Evolutionary conservation across 2,329 filamentous ascomycete genomes (phyloP), one percentile per base, ranked within the genome.

Genomic region (Fusarium graminum): DNA sequence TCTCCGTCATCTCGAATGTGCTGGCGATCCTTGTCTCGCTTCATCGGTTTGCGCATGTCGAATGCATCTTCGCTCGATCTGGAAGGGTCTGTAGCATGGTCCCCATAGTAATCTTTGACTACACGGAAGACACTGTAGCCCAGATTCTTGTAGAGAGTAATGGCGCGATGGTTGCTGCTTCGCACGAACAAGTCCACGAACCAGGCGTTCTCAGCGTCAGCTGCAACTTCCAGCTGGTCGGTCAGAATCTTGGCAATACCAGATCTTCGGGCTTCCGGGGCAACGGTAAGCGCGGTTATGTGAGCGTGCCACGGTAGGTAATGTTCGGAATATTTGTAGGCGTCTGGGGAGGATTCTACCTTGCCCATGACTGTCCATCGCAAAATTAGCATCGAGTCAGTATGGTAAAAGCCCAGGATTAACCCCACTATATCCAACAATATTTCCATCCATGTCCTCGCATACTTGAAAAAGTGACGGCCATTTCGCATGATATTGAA

Each of bases 221-320:
- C 93, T 3, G 88, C 90, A n/a, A 85, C 83, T 78, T 97, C 94
- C 29, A 99, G 84, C 56, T 92, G 89, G 73, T 91, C 86, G 0
- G 91, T 93, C 36, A 99, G 84, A 43, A 91, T 90, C 60, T 91
- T 92, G 49, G 94, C 95, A 72, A 97, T 91, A 16, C 95, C 94
- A 16, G 95, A 85, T 41, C 95, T 88, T 28, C 95, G 90, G 47
- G 93, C 93, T 56, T 90, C 88, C 0, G 95, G 95, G 1, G 94
- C 90, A 19, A 99, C 92, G 1, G 95, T 98, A 50, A 99, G 84
- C 34, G 94, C 95, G 6, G 95, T 99, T 75, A 99, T 97, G 80
- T 99, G 95, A 19, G 93, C 94, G 81, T 99, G 95, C 92, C 93
- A 98, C n/a, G 94, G 94, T n/a, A 97, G 90, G 80, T 96, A 97